These are phyloP conservation scores for Teratosphaeria pseudoeucalypti DNA, from an alignment of 2,329 filamentous ascomycete genomes.

Conservation along the genomic window DNA sequence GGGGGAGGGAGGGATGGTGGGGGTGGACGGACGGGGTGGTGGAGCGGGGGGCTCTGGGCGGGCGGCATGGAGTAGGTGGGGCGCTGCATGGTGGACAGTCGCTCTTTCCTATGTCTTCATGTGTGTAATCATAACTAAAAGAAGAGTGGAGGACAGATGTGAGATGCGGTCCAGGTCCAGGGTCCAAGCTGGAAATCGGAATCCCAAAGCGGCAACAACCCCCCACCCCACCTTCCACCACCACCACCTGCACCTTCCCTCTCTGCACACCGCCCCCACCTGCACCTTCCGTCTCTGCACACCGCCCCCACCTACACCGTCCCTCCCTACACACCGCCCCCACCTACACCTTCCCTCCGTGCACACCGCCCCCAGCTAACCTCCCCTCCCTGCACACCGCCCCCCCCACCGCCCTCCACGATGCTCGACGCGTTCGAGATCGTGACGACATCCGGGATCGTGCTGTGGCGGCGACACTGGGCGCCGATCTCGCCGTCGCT, in stretches of 20 bases:
- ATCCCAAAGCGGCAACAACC: neutral
- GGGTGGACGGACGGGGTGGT: constrained; percentile 71
- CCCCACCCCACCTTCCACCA: neutral
- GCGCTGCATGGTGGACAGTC: constrained; percentile 61
- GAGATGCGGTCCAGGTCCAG: too few relatives aligned
- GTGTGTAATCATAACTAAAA: neutral
- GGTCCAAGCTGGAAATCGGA: neutral
- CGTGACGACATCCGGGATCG: constrained; percentile 87
- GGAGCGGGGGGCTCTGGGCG: constrained; percentile 76
- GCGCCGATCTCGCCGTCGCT: constrained; percentile 68
- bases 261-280: neutral
- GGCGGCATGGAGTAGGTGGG: constrained; percentile 65
- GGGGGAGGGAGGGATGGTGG: constrained; percentile 78
- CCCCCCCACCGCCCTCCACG: neutral
- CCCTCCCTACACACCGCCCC: too few relatives aligned
- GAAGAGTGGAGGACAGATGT: too few relatives aligned
- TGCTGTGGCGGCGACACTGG: constrained; percentile 89
- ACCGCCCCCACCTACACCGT: neutral
- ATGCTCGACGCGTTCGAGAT: constrained; percentile 99
- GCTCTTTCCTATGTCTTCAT: neutral
- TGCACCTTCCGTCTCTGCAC: neutral
- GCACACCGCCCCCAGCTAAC: neutral
- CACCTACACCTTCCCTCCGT: too few relatives aligned
- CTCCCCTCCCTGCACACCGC: neutral
- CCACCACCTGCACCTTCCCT: too few relatives aligned